Evolutionary conservation across 2,329 filamentous ascomycete species (phyloP).

Genomic region (Coleophoma cylindrospora): DNA sequence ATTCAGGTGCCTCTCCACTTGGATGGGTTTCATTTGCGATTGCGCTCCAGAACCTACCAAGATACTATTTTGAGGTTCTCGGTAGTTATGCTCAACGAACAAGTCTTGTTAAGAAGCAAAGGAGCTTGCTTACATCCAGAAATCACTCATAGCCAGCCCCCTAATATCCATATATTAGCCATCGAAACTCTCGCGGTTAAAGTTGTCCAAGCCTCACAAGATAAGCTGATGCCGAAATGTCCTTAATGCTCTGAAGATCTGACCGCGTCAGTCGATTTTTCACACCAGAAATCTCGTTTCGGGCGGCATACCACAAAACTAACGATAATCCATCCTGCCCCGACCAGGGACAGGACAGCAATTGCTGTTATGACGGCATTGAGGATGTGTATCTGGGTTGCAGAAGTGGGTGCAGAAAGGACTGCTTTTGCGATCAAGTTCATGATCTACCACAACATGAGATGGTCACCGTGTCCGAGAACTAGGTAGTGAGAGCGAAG

Average conservation of each 20-base stretch:
- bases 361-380: slow-evolving; percentile 27
- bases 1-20: no score
- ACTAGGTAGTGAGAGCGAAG: no score
- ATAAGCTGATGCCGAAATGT: slow-evolving; percentile 36
- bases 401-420: slow-evolving; percentile 16
- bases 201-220: slow-evolving; percentile 12
- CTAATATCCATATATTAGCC: neutral
- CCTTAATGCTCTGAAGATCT: slow-evolving; percentile 32
- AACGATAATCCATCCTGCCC: slow-evolving; percentile 32
- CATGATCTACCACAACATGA: no score
- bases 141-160: slow-evolving; percentile 35
- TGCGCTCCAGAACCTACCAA: no score
- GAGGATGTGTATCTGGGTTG: slow-evolving; percentile 15
- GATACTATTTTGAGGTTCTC: no score
- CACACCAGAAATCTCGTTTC: neutral
- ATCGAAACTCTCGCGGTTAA: neutral
- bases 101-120: no score
- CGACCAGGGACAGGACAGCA: slow-evolving; percentile 29
- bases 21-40: no score
- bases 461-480: no score
- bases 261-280: neutral
- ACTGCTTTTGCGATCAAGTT: neutral
- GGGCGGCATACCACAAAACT: slow-evolving; percentile 26
- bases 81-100: no score
- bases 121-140: slow-evolving; percentile 20